Base-by-base conservation (phyloP, 768 basidiomycete genomes). In the Hypsizygus marmoreus region DNA sequence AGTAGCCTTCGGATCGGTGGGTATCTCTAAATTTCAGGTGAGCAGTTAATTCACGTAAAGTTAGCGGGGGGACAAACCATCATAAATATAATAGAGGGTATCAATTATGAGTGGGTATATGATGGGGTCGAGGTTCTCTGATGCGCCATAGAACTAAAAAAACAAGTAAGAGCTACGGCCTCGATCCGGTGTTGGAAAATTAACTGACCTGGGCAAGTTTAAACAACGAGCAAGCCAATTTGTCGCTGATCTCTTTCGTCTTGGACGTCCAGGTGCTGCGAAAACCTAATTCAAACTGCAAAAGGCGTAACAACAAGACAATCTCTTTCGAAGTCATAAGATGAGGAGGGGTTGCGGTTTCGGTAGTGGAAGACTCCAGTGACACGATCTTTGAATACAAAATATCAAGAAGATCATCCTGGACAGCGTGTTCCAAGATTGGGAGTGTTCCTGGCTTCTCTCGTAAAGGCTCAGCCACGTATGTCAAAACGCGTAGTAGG, bases 281-380 rank as follows among this genome's bases (percentile, higher is more conserved):
- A 56, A 89, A 85, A 17, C 85, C 81, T 6, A 91, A 69, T 58
- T 81, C 75, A 49, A 91, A 91, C 55, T 91, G 88, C 17, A 90
- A 54, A 12, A 91, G 65, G 2, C 88, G 81, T 2, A 79, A 75
- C 22, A 89, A 63, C 25, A 89, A 73, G 16, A 86, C 69, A 22
- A 79, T 64, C 10, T 69, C 67, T 33, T 77, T 61, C 58, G 25
- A 45, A 42, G 32, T 42, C 56, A 14, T 47, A 43, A 19, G 37
- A 53, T 16, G 52, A 47, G 4, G 53, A 48, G n/a, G 39, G 49
- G 23, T 64, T n/a, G n/a, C 49, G 17, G 40, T 43, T 3, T 59
- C 43, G 2, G 60, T 53, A 31, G 77, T 63, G 37, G 68, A 57
- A 2, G 65, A 58, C 48, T 75, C 70, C 28, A 80, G 53, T 22